Evolutionary conservation across 108 stramenopile genomes (phyloP).

Genomic region (Nitzschia sp.): DNA sequence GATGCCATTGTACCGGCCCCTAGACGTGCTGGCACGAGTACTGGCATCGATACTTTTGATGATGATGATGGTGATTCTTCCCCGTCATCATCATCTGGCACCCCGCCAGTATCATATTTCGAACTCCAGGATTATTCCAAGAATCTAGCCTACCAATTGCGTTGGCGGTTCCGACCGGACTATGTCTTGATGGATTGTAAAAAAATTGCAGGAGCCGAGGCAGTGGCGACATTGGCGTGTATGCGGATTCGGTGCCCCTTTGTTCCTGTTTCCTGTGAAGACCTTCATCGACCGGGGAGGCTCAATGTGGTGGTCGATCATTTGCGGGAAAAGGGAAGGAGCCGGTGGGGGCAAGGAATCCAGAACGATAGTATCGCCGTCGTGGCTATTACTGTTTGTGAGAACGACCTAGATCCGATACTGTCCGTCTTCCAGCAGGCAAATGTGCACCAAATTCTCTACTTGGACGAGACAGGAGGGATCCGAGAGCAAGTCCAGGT

Average conservation of each 20-base stretch:
- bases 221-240: slow-evolving; percentile 37
- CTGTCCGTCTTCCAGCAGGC: slow-evolving; percentile 37
- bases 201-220: slow-evolving; percentile 26
- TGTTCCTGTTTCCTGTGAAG: slow-evolving; percentile 37
- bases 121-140: slow-evolving; percentile 46
- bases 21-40: no score
- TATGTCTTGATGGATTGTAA: slow-evolving; percentile 46
- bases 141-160: slow-evolving; percentile 33
- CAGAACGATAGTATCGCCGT: background rate
- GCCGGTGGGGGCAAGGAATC: background rate
- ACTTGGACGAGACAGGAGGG: slow-evolving; percentile 26
- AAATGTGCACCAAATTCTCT: slow-evolving; percentile 35
- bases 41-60: background rate
- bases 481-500: slow-evolving; percentile 36
- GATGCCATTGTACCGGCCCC: slow-evolving; percentile 35
- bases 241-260: slow-evolving; percentile 39
- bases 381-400: slow-evolving; percentile 33
- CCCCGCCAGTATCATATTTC: slow-evolving; percentile 20
- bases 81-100: no score
- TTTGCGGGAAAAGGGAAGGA: slow-evolving; percentile 11
- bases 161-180: slow-evolving; percentile 35
- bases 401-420: slow-evolving; percentile 47
- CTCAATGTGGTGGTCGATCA: slow-evolving; percentile 28
- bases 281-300: slow-evolving; percentile 24
- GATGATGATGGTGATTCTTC: no score